phyloP scores from a whole-genome alignment of 1,139 yeast genomes.

The Protomyces inundatus region DNA sequence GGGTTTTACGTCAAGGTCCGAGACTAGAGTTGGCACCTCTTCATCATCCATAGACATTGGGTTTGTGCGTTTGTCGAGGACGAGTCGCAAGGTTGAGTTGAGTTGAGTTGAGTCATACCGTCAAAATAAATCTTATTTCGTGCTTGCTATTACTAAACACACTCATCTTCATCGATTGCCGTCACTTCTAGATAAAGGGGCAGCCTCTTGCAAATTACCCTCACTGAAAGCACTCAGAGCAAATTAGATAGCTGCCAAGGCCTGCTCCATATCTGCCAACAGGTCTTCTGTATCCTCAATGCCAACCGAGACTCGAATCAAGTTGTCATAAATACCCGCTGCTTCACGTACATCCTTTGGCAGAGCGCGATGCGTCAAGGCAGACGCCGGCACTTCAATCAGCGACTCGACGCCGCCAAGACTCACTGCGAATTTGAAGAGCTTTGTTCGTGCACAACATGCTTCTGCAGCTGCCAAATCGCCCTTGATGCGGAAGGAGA shows the following conservation, averaged over 20 bases:
- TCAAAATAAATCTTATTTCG: no score
- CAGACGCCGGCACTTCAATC: slow-evolving; percentile 73
- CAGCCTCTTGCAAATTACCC: no score
- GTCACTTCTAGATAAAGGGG: no score
- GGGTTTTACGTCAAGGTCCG: no score
- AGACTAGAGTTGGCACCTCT: neutral
- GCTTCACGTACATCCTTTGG: slow-evolving; percentile 73
- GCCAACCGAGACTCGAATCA: slow-evolving; percentile 79
- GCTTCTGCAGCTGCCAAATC: slow-evolving; percentile 71
- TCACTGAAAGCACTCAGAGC: no score
- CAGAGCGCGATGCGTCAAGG: slow-evolving; percentile 90
- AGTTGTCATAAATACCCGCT: slow-evolving; percentile 75
- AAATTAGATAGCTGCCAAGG: neutral
- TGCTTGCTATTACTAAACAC: no score
- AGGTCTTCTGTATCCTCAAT: slow-evolving; percentile 78
- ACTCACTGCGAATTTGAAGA: slow-evolving; percentile 83
- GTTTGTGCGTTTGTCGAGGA: no score
- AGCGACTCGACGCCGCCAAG: slow-evolving; percentile 86
- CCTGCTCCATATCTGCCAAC: slow-evolving; percentile 50
- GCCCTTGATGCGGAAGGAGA: slow-evolving; percentile 78
- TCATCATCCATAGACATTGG: neutral
- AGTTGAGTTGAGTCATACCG: no score
- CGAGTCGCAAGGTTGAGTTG: no score
- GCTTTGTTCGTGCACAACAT: slow-evolving; percentile 67
- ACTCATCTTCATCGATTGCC: no score